These are phyloP conservation scores for Aspergillus saccharolyticus DNA, from an alignment of 495 filamentous ascomycete genomes.

Conservation along the genomic window DNA sequence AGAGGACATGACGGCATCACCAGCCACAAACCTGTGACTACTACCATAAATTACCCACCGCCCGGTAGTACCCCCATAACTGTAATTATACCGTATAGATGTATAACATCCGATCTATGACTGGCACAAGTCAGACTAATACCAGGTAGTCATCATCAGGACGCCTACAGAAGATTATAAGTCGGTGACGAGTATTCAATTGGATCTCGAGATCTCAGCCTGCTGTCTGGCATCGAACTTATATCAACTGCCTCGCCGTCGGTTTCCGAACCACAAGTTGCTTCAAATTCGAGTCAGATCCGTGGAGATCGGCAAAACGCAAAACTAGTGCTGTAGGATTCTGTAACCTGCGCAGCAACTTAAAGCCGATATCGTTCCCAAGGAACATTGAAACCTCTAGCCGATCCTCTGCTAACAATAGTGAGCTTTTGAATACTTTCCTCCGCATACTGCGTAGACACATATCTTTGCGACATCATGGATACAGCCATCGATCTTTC, in stretches of 20 bases:
- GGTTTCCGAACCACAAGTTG: not conserved
- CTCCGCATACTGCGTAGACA: no score
- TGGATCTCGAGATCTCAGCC: not conserved
- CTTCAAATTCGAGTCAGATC: not conserved
- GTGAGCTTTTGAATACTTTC: not conserved
- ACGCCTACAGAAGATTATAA: no score
- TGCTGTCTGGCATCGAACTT: not conserved
- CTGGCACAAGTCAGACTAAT: no score
- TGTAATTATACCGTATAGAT: not conserved
- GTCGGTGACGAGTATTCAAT: no score
- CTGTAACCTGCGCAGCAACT: not conserved
- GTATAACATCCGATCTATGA: not conserved
- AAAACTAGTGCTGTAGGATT: not conserved
- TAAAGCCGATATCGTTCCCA: not conserved
- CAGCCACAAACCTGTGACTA: not conserved
- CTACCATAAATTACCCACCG: conserved; percentile 1
- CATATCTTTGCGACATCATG: conserved; percentile 49
- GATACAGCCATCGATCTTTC: conserved; percentile 85
- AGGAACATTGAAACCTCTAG: not conserved
- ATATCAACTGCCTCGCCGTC: not conserved
- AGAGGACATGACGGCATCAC: conserved; percentile 6
- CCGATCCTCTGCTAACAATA: not conserved
- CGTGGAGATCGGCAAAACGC: not conserved
- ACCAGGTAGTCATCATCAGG: no score
- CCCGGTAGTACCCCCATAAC: not conserved